A percentile compares a stretch with the other conserved stretches of the same genome.
Evolutionary conservation across 257 asterid genomes (phyloP).

Genomic region (Cinchona pubescens): DNA sequence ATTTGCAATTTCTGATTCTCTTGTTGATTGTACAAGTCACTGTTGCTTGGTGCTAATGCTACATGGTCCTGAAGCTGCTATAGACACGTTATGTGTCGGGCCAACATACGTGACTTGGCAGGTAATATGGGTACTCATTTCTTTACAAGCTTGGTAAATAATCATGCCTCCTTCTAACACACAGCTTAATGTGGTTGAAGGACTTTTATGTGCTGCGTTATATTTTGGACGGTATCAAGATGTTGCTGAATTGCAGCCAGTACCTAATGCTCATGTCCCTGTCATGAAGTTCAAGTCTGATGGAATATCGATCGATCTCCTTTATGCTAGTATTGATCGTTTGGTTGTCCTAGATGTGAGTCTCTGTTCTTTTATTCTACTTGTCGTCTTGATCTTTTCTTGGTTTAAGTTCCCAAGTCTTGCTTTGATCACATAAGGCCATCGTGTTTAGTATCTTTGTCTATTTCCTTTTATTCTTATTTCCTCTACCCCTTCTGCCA

Average conservation of each 20-base stretch:
- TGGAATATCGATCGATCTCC: constrained; percentile 95
- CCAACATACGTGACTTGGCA: constrained; percentile 42
- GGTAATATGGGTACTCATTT: constrained; percentile 19
- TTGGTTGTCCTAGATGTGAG: constrained; percentile 93
- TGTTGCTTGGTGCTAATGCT: not conserved
- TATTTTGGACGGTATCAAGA: constrained; percentile 66
- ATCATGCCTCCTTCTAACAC: constrained; percentile 10
- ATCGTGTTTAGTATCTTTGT: not conserved
- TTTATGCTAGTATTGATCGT: constrained; percentile 82
- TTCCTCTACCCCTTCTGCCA: not conserved
- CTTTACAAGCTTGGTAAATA: constrained; percentile 2
- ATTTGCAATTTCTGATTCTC: not conserved
- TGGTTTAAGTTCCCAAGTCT: not conserved
- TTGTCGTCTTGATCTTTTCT: not conserved
- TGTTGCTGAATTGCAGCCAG: constrained; percentile 88
- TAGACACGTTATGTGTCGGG: constrained; percentile 42
- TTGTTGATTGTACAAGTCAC: too few relatives aligned
- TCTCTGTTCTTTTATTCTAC: not conserved
- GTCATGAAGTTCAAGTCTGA: constrained; percentile 93
- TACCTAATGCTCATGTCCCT: constrained; percentile 99
- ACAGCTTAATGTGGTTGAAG: constrained; percentile 40
- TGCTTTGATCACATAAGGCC: not conserved
- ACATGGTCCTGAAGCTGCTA: constrained; percentile 43
- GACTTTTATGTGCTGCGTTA: constrained; percentile 75
- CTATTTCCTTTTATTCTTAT: not conserved